These are phyloP conservation scores for Dactylellina leptospora DNA, from an alignment of 2,329 filamentous ascomycete species.

Conservation along the genomic window DNA sequence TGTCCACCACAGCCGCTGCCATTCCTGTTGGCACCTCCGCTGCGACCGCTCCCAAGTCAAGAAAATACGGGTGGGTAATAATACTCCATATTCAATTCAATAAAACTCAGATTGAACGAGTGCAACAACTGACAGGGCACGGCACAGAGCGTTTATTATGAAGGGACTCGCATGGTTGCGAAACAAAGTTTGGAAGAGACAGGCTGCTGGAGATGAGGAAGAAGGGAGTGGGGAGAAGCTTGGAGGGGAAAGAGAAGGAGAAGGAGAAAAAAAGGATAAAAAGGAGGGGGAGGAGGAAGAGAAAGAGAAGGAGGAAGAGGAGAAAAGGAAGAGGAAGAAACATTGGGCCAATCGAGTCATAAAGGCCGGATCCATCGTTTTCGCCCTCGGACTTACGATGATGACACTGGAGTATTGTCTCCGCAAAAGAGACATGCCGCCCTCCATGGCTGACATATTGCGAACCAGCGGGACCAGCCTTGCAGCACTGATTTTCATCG, in stretches of 20 bases:
- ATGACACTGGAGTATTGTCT: neutral
- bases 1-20: neutral
- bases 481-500: neutral
- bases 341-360: neutral
- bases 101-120: neutral
- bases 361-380: neutral
- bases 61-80: neutral
- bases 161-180: too few relatives aligned
- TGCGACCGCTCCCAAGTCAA: neutral
- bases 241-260: neutral
- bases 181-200: neutral
- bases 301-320: too few relatives aligned
- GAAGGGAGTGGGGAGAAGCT: neutral
- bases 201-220: neutral
- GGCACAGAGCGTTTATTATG: too few relatives aligned
- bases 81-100: neutral
- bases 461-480: neutral
- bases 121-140: neutral
- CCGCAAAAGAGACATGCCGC: neutral
- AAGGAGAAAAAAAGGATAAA: too few relatives aligned
- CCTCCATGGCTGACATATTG: neutral
- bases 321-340: too few relatives aligned
- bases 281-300: neutral
- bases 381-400: neutral
- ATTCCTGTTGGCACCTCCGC: neutral